Conservation (phyloP, 306 rosid species). For the Trifolium subterraneum region DNA sequence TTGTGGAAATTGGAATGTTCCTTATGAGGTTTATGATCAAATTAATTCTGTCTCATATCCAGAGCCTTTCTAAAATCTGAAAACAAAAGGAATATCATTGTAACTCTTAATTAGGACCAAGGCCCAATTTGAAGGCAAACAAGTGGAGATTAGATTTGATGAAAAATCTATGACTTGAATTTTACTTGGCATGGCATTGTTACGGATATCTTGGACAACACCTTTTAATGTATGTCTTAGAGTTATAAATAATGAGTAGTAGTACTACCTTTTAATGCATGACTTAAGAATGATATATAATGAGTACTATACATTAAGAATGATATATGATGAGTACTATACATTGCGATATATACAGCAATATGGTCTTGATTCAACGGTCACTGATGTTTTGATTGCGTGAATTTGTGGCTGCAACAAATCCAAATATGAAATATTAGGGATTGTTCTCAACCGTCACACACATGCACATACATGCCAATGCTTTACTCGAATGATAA, state of each 20-base stretch:
- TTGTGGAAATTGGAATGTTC: constrained; percentile 53
- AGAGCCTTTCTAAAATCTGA: constrained; percentile 57
- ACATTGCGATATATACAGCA: background rate
- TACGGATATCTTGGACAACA: constrained; percentile 59
- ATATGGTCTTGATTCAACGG: background rate
- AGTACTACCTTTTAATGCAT: constrained; percentile 20
- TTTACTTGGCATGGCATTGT: constrained; percentile 37
- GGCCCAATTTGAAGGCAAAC: constrained; percentile 44
- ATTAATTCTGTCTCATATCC: constrained; percentile 52
- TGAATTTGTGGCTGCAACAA: background rate
- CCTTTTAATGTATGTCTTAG: constrained; percentile 85
- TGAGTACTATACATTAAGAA: background rate
- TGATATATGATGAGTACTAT: background rate
- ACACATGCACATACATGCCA: background rate
- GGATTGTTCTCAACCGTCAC: background rate
- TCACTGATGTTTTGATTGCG: background rate
- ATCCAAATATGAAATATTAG: background rate
- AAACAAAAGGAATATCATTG: constrained; percentile 41
- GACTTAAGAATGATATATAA: background rate
- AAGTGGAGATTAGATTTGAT: constrained; percentile 45
- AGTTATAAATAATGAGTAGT: constrained; percentile 38
- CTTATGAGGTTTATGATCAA: constrained; percentile 59
- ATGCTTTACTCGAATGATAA: background rate
- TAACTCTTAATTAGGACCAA: constrained; percentile 38
- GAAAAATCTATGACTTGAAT: constrained; percentile 32